Base-by-base conservation (phyloP, 148 eudicot genomes). In the Suaeda aralocaspica region DNA sequence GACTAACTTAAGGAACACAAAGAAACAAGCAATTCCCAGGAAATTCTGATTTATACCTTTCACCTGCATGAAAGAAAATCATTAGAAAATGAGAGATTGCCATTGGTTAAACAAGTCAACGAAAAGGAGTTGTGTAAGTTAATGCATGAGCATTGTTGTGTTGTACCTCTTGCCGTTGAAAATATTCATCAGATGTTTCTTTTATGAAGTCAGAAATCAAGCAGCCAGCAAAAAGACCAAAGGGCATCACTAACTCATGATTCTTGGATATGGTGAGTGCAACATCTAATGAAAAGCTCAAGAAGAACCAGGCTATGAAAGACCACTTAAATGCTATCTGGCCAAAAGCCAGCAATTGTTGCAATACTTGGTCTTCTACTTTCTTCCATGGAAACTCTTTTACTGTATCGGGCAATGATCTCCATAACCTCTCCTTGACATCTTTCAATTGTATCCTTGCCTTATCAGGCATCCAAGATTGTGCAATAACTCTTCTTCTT, bases 321-420 rank as follows among this genome's bases (percentile, higher is more conserved):
- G 73, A 79, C 85, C 85, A 82, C 29, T 78, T 74, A 67, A 82
- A 65, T 34, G 75, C 75, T 76, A 83, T 60, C 69, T 56, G 66
- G 52, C 74, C 76, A 9, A 72, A 49, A 28, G 22, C 39, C 0
- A 73, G 67, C 53, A 75, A 16, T 24, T 58, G 77, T 29, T 76
- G 68, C 58, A 77, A 64, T 28, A 72, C 60, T 62, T 68, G 58
- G 39, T 66, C 68, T 73, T 69, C 74, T 21, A 82, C 81, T 68
- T 83, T 76, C 77, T 82, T 74, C 83, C 85, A 86, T 18, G 85
- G 84, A 8, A 83, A 73, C 16, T 80, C 69, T 74, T 84, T 83
- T 16, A 73, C 50, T 44, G 84, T 52, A 22, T 56, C 71, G 62
- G 87, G 87, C 46, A 74, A 24, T 2, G 71, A 50, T 61, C 74